Conservation (phyloP, 2,329 filamentous ascomycete genomes). For the Fusarium sp. region DNA sequence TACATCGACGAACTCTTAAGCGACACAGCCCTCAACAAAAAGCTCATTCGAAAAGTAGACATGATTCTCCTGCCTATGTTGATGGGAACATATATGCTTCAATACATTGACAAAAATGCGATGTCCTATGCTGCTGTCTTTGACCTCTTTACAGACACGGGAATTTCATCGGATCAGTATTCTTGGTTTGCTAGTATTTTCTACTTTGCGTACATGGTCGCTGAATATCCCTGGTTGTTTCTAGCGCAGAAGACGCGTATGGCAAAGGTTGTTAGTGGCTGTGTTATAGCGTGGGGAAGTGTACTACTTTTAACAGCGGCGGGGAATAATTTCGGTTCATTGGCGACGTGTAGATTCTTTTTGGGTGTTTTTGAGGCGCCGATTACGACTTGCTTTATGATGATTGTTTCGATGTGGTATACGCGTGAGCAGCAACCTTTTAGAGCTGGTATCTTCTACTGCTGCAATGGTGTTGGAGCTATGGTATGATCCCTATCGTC, state of each 20-base stretch:
- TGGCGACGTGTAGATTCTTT: conserved; percentile 59
- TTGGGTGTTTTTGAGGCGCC: conserved; percentile 62
- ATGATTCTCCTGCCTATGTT: conserved; percentile 63
- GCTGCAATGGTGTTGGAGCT: conserved; percentile 57
- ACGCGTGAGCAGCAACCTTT: conserved; percentile 59
- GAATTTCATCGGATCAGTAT: conserved; percentile 60
- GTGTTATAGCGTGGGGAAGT: conserved; percentile 52
- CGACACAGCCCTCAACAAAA: conserved; percentile 28
- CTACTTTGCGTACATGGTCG: conserved; percentile 62
- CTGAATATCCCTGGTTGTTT: conserved; percentile 55
- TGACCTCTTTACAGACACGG: conserved; percentile 62
- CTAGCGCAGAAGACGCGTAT: conserved; percentile 53
- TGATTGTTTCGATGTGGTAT: conserved; percentile 64
- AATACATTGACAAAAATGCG: conserved; percentile 68
- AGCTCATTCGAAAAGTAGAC: conserved; percentile 59
- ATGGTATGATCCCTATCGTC: conserved; percentile 39
- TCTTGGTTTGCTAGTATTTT: conserved; percentile 66
- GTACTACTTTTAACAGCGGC: conserved; percentile 59
- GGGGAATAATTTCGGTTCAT: conserved; percentile 55
- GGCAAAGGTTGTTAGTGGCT: conserved; percentile 51
- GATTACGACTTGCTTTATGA: conserved; percentile 63
- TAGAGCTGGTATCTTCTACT: conserved; percentile 54
- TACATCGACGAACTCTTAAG: conserved; percentile 39
- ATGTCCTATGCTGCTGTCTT: conserved; percentile 66
- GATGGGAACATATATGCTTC: conserved; percentile 61